A percentile compares a stretch with the other conserved stretches of the same genome.
Conservation (phyloP, 1,139 yeast genomes). For the Arxiozyma telluris region DNA sequence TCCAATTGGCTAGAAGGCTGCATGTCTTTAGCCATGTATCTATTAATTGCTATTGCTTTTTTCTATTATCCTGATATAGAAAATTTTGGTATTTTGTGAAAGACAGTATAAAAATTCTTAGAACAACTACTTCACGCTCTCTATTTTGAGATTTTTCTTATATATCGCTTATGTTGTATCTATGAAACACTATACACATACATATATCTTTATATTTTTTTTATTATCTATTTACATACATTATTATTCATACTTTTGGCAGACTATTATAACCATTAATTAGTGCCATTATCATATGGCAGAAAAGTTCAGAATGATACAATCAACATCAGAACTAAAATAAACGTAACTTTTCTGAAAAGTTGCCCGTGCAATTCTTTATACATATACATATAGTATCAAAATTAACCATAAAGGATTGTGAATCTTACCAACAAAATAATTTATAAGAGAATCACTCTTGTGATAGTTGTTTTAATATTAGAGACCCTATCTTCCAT, state of each 20-base stretch:
- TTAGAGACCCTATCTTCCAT: too few species aligned
- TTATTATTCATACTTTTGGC: too few species aligned
- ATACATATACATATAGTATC: not conserved
- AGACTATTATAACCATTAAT: not conserved
- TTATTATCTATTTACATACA: not conserved
- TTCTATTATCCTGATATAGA: slow-evolving; percentile 43
- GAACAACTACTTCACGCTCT: not conserved
- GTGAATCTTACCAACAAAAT: too few species aligned
- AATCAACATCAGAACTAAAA: not conserved
- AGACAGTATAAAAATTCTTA: not conserved
- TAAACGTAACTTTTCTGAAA: too few species aligned
- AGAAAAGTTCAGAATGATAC: too few species aligned
- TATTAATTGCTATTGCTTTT: slow-evolving; percentile 81
- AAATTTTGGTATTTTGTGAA: not conserved
- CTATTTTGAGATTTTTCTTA: too few species aligned
- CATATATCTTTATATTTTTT: too few species aligned
- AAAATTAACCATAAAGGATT: not conserved
- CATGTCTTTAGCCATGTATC: slow-evolving; percentile 78
- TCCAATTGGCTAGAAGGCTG: slow-evolving; percentile 96
- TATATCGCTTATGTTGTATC: too few species aligned
- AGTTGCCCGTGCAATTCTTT: not conserved
- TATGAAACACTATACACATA: not conserved
- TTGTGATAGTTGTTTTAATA: not conserved
- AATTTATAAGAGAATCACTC: not conserved
- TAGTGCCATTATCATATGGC: too few species aligned